Evolutionary conservation across 306 rosid species (phyloP).

Genomic region (Coriaria nepalensis): DNA sequence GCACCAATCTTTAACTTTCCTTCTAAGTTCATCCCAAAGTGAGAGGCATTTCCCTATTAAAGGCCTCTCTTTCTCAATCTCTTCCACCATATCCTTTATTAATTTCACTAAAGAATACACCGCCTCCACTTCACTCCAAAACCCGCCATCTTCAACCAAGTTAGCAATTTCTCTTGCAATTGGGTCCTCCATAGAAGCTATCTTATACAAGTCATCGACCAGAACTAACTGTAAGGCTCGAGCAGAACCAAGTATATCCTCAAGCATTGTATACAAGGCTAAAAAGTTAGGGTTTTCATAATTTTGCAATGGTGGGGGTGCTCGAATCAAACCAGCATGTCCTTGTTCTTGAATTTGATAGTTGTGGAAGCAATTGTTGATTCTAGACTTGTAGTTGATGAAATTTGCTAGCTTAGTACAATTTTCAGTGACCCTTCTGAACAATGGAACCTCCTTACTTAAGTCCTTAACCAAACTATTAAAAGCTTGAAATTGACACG

Average conservation of each 20-base stretch:
- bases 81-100: too few species aligned
- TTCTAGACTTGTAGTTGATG: slow-evolving; percentile 51
- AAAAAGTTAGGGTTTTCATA: slow-evolving; percentile 27
- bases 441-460: slow-evolving; percentile 52
- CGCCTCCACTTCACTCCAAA: slow-evolving; percentile 31
- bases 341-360: slow-evolving; percentile 68
- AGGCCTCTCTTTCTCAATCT: too few species aligned
- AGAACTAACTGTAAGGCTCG: slow-evolving; percentile 48
- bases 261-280: slow-evolving; percentile 34
- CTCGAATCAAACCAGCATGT: slow-evolving; percentile 41
- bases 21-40: too few species aligned
- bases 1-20: slow-evolving; percentile 13
- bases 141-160: slow-evolving; percentile 43
- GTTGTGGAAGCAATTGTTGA: slow-evolving; percentile 55
- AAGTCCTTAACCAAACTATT: slow-evolving; percentile 60
- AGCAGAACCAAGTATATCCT: slow-evolving; percentile 42
- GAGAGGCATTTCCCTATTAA: too few species aligned
- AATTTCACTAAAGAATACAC: too few species aligned
- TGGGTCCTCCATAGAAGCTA: slow-evolving; percentile 51
- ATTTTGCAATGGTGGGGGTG: slow-evolving; percentile 19
- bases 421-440: slow-evolving; percentile 35
- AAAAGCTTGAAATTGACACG: slow-evolving; percentile 78
- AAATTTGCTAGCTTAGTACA: slow-evolving; percentile 63
- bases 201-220: slow-evolving; percentile 42
- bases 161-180: slow-evolving; percentile 46